Evolutionary conservation across 176 grass and related monocot species (phyloP).

Genomic region (Paspalum vaginatum): DNA sequence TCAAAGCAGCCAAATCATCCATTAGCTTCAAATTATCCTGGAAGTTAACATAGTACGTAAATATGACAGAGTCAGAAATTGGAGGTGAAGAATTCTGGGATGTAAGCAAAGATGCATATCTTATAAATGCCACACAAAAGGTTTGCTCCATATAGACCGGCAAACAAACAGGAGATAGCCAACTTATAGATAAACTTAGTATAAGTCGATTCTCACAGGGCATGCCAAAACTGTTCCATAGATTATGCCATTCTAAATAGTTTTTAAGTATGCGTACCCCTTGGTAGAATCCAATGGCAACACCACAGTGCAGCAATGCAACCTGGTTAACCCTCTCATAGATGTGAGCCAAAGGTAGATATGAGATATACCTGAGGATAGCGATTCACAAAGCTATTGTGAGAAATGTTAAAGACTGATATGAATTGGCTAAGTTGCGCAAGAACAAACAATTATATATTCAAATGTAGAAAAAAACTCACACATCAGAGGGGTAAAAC

Average conservation of each 20-base stretch:
- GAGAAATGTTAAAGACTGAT: not conserved
- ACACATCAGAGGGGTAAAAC: constrained; percentile 93
- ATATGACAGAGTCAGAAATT: not conserved
- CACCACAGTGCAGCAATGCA: constrained; percentile 64
- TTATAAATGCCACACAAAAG: constrained; percentile 8
- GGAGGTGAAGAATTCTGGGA: not conserved
- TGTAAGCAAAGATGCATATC: not conserved
- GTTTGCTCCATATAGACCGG: not conserved
- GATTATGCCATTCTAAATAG: constrained; percentile 14
- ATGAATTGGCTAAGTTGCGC: not conserved
- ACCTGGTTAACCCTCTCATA: constrained; percentile 88
- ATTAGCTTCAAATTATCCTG: constrained; percentile 99
- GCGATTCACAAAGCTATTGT: constrained; percentile 1
- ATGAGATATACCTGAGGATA: constrained; percentile 79
- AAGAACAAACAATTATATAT: not conserved
- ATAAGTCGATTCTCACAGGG: not conserved
- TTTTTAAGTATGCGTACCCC: constrained; percentile 64
- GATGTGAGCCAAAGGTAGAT: constrained; percentile 95
- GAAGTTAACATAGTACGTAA: constrained; percentile 2
- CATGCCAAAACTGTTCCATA: not conserved
- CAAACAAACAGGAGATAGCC: not conserved
- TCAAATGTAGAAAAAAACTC: constrained; percentile 44
- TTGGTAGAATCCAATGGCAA: constrained; percentile 96
- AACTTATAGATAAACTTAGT: constrained; percentile 1
- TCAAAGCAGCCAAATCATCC: constrained; percentile 88